A percentile compares a stretch with the other conserved stretches of the same genome.
Conservation (phyloP, 176 grass and related monocot genomes). For the Olyra latifolia region DNA sequence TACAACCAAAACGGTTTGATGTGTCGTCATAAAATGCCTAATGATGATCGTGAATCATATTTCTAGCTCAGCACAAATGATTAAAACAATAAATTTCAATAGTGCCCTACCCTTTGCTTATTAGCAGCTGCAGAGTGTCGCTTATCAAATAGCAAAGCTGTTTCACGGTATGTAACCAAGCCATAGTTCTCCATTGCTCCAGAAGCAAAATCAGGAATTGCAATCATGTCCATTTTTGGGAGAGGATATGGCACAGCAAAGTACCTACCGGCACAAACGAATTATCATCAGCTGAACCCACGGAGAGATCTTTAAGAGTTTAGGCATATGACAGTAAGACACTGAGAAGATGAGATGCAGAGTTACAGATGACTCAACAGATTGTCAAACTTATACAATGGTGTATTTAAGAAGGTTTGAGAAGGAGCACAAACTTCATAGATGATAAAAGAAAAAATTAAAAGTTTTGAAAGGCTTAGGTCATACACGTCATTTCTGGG, state of each 20-base stretch:
- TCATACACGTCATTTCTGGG: not conserved
- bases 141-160: conserved; percentile 80
- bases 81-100: conserved; percentile 16
- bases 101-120: conserved; percentile 71
- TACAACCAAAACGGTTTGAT: not conserved
- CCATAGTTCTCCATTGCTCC: conserved; percentile 98
- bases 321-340: not conserved
- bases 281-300: conserved; percentile 19
- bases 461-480: conserved; percentile 1
- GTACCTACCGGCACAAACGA: conserved; percentile 56
- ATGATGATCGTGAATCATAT: conserved; percentile 22
- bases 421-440: not conserved
- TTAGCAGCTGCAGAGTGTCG: conserved; percentile 79
- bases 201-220: conserved; percentile 81
- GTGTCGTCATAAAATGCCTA: not conserved
- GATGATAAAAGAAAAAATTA: conserved; percentile 1
- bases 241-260: conserved; percentile 84
- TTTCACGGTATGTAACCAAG: conserved; percentile 92
- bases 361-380: not conserved
- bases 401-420: not conserved
- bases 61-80: conserved; percentile 6
- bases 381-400: conserved; percentile 22
- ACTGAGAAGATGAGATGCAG: not conserved
- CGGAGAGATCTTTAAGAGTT: not conserved
- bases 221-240: conserved; percentile 98